phyloP scores from a whole-genome alignment of 1,139 yeast species.

The Kluyveromyces sp. region DNA sequence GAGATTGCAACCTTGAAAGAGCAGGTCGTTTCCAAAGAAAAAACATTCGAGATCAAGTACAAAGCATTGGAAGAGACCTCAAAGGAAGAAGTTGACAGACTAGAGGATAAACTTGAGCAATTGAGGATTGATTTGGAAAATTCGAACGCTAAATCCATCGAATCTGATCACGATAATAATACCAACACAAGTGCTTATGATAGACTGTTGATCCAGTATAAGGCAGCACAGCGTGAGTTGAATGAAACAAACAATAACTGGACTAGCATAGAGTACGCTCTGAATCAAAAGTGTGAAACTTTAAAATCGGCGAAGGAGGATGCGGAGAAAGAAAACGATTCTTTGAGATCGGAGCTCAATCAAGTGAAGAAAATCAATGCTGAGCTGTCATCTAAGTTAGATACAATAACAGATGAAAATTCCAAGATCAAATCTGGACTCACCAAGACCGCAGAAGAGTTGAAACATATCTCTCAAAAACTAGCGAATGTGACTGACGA shows the following conservation, averaged over 20 bases:
- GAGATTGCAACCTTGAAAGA: slow-evolving; percentile 35
- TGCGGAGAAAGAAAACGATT: slow-evolving; percentile 12
- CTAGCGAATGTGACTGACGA: slow-evolving; percentile 21
- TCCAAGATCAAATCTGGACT: neutral
- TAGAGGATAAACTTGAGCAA: slow-evolving; percentile 40
- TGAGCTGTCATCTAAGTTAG: slow-evolving; percentile 4
- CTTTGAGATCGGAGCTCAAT: slow-evolving; percentile 1
- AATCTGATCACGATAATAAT: slow-evolving; percentile 14
- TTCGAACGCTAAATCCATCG: slow-evolving; percentile 14
- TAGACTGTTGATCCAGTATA: slow-evolving; percentile 54
- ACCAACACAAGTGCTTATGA: slow-evolving; percentile 40
- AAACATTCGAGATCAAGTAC: slow-evolving; percentile 20
- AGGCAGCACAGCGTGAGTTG: slow-evolving; percentile 27
- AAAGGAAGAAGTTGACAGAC: slow-evolving; percentile 22
- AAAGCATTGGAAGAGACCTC: slow-evolving; percentile 23
- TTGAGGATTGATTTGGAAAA: slow-evolving; percentile 38
- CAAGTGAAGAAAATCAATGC: slow-evolving; percentile 3
- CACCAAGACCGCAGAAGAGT: neutral
- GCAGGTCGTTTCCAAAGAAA: slow-evolving; percentile 21
- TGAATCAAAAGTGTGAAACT: slow-evolving; percentile 42
- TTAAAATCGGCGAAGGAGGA: slow-evolving; percentile 33
- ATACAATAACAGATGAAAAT: neutral
- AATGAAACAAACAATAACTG: slow-evolving; percentile 57
- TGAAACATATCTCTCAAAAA: neutral
- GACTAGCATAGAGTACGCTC: slow-evolving; percentile 52